Conservation (phyloP, 176 grass and related monocot species). For the Musa acuminata region DNA sequence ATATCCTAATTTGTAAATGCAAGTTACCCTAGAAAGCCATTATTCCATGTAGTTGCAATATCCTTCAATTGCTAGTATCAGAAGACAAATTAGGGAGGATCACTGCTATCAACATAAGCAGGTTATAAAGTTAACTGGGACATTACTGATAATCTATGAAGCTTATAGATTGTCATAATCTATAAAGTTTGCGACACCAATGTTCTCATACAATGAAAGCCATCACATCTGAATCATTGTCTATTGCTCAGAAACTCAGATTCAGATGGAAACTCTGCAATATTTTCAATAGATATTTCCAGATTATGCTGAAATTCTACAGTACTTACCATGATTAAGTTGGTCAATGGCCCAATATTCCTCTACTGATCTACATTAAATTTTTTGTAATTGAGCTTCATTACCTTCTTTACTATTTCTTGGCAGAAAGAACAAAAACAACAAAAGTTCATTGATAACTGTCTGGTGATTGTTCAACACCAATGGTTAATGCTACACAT, state of each 20-base stretch:
- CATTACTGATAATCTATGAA: neutral
- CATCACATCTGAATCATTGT: too few species aligned
- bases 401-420: neutral
- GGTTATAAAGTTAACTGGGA: neutral
- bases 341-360: neutral
- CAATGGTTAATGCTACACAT: too few species aligned
- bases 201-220: too few species aligned
- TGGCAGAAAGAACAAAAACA: neutral
- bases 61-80: neutral
- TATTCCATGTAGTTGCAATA: neutral
- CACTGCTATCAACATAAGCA: neutral
- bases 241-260: too few species aligned
- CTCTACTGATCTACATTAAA: neutral
- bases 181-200: too few species aligned
- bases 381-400: too few species aligned
- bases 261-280: too few species aligned
- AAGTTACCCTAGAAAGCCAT: too few species aligned
- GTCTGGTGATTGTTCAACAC: too few species aligned
- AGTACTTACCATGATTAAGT: neutral
- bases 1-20: too few species aligned
- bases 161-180: too few species aligned
- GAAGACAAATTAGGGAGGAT: neutral
- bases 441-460: neutral
- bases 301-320: neutral
- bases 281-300: too few species aligned